Evolutionary conservation across 208 protist genomes (phyloP), one percentile per base, ranked within the genome.

Genomic region (Trypanosoma lewisi): DNA sequence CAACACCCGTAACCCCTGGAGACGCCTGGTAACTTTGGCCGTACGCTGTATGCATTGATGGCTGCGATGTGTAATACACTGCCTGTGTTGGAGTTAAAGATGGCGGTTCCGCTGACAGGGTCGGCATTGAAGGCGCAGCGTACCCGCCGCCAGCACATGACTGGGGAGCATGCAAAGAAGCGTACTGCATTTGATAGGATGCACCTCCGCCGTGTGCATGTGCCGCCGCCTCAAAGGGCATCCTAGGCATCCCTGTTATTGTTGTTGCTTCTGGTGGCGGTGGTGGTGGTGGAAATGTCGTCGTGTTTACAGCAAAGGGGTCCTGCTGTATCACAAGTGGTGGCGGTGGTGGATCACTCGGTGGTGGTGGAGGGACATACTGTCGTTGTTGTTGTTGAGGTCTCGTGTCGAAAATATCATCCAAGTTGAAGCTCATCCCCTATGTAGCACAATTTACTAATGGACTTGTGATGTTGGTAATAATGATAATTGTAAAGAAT

Each of bases 401-500:
- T 42, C 61, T 45, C 16, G 65, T 67, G 36, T 82, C 86, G 59
- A 93, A 93, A n/a, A 93, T 73, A 36, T 87, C 82, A 55, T 93
- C 86, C 48, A 93, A 52, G 56, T 87, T 70, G 21, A 86, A 42
- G 19, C 37, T 71, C 66, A 71, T 71, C 37, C 37, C 19, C 14
- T 36, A 34, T 34, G 5, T 17, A 4, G 6, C 8, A 4, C 23
- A 27, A 19, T 23, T 25, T 25, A 3, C 19, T 42, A 14, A 16
- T 37, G 33, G 28, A 9, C 25, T 51, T 12, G 47, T 51, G n/a
- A 31, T 57, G 30, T 7, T 53, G 42, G 11, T 2, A 17, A 47
- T 19, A 14, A 47, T 3, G 2, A 7, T 19, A 36, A 2, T 41
- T 36, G 4, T 19, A 39, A 19, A 4, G 8, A 23, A 52, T 19